Evolutionary conservation across 805 yeast species (phyloP).

Genomic region (Suhomyces tanzawaensis): DNA sequence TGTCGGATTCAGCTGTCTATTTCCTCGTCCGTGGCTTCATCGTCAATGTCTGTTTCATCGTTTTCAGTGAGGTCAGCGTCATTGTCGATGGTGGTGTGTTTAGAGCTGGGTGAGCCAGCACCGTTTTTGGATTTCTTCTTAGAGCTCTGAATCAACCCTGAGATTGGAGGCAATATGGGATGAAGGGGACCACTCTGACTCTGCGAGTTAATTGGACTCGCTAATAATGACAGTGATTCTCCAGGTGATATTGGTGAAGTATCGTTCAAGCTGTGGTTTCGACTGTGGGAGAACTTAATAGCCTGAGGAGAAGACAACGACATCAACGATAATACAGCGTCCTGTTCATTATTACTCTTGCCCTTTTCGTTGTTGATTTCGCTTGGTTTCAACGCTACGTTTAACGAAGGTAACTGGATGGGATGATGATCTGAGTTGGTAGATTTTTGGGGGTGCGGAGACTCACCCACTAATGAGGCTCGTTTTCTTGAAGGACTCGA

Average conservation of each 20-base stretch:
- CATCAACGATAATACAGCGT: slow-evolving; percentile 55
- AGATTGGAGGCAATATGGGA: slow-evolving; percentile 10
- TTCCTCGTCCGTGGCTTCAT: slow-evolving; percentile 15
- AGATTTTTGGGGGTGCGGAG: neutral
- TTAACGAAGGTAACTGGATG: slow-evolving; percentile 29
- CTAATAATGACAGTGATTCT: slow-evolving; percentile 5
- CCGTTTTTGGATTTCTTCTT: slow-evolving; percentile 7
- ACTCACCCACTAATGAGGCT: neutral
- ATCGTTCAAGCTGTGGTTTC: slow-evolving; percentile 10
- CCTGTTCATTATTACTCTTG: slow-evolving; percentile 43
- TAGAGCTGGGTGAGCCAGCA: slow-evolving; percentile 1
- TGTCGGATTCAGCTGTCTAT: neutral
- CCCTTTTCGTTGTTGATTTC: neutral
- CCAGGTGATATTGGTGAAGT: slow-evolving; percentile 9
- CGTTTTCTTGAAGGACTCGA: slow-evolving; percentile 9
- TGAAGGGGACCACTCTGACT: neutral
- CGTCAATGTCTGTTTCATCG: slow-evolving; percentile 15
- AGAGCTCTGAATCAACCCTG: slow-evolving; percentile 6
- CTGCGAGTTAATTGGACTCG: slow-evolving; percentile 11
- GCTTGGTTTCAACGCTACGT: slow-evolving; percentile 18
- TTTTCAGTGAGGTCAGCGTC: slow-evolving; percentile 8
- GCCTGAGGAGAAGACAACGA: slow-evolving; percentile 52
- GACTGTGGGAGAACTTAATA: slow-evolving; percentile 19
- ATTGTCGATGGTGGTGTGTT: neutral
- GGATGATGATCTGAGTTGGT: neutral